phyloP scores from a whole-genome alignment of 2,329 filamentous ascomycete genomes.

The Trichoderma atroviride region DNA sequence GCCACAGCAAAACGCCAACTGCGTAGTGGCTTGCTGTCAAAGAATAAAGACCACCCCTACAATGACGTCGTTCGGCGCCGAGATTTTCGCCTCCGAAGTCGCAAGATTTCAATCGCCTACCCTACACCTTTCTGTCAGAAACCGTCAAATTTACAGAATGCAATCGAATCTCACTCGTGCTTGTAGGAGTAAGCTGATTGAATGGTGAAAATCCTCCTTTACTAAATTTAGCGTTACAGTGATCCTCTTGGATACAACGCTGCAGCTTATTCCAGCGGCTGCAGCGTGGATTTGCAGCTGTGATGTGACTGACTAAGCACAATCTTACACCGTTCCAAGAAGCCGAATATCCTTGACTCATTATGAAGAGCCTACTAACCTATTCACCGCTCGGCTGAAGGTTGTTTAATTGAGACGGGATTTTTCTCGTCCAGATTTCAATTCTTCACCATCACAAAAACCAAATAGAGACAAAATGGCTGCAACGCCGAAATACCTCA shows the following conservation, averaged over 20 bases:
- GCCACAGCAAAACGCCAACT: neutral
- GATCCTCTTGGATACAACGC: neutral
- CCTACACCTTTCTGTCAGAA: neutral
- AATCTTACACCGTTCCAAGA: neutral
- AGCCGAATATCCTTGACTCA: constrained; percentile 2
- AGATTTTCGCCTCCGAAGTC: neutral
- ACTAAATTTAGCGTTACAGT: neutral
- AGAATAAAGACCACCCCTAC: neutral
- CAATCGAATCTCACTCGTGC: neutral
- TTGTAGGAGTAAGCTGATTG: neutral
- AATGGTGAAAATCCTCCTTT: neutral
- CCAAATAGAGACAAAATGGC: constrained; percentile 32
- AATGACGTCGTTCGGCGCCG: constrained; percentile 10
- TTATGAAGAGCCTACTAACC: constrained; percentile 5
- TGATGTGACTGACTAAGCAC: constrained; percentile 17
- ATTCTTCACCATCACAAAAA: neutral
- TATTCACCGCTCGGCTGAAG: constrained; percentile 2
- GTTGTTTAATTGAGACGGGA: neutral
- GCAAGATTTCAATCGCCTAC: neutral
- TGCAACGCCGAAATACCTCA: constrained; percentile 64
- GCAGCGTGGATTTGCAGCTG: neutral
- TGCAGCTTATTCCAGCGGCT: neutral
- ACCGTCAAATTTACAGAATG: neutral
- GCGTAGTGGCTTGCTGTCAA: neutral
- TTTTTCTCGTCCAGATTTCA: neutral